phyloP scores from a whole-genome alignment of 2,329 filamentous ascomycete species.

The Coniochaeta hoffmannii region DNA sequence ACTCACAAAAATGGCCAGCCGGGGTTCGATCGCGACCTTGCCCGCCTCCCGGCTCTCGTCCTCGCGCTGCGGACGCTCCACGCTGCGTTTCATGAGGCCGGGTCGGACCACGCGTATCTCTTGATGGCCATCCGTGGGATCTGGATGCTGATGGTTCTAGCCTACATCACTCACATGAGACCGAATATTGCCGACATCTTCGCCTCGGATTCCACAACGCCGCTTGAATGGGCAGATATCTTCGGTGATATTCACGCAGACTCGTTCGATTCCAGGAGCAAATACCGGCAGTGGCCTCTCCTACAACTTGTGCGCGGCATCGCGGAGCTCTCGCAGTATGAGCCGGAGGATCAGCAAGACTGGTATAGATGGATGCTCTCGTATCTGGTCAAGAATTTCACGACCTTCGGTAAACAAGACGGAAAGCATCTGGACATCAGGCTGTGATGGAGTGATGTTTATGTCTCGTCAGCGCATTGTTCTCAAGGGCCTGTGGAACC shows the following conservation, averaged over 20 bases:
- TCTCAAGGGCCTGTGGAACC: background rate
- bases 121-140: slow-evolving; percentile 13
- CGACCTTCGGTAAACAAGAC: too few species aligned
- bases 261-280: background rate
- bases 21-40: slow-evolving; percentile 17
- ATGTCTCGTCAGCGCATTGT: background rate
- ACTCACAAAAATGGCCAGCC: slow-evolving; percentile 14
- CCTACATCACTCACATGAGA: slow-evolving; percentile 19
- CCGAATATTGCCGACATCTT: slow-evolving; percentile 13
- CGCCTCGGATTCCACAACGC: background rate
- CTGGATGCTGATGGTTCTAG: slow-evolving; percentile 15
- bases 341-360: slow-evolving; percentile 3
- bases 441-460: slow-evolving; percentile 6
- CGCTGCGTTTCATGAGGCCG: slow-evolving; percentile 1
- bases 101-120: slow-evolving; percentile 1
- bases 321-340: slow-evolving; percentile 7
- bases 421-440: slow-evolving; percentile 16
- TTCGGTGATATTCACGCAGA: slow-evolving; percentile 2
- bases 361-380: slow-evolving; percentile 11
- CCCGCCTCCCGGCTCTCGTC: slow-evolving; percentile 13
- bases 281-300: slow-evolving; percentile 5
- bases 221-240: slow-evolving; percentile 9
- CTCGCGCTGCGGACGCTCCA: slow-evolving; percentile 13
- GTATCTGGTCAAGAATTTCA: too few species aligned
- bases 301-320: slow-evolving; percentile 11